These are phyloP conservation scores for Corymbia maculata DNA, from an alignment of 345 rosid genomes.

Conservation along the genomic window DNA sequence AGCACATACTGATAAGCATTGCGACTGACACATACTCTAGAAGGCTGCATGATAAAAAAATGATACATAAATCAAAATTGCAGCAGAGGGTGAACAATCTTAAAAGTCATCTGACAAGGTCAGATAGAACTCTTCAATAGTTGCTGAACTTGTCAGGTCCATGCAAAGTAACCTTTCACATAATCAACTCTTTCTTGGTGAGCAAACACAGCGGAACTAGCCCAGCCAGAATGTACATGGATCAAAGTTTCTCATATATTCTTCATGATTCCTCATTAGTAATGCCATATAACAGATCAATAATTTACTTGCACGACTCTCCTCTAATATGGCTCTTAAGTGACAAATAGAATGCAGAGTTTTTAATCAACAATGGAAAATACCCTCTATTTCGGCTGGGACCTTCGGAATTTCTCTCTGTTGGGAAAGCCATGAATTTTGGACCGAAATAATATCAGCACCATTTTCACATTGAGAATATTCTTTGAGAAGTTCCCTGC, in stretches of 20 bases:
- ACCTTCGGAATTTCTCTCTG: slow-evolving; percentile 50
- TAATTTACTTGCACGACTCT: neutral
- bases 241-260: neutral
- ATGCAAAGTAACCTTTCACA: neutral
- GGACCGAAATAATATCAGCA: slow-evolving; percentile 66
- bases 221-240: neutral
- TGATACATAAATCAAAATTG: neutral
- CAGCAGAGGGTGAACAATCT: neutral
- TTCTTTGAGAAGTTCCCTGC: slow-evolving; percentile 79
- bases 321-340: neutral
- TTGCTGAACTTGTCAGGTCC: neutral
- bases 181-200: neutral
- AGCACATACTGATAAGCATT: neutral
- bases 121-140: neutral
- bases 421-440: slow-evolving; percentile 85
- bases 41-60: neutral
- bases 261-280: neutral
- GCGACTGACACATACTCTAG: neutral
- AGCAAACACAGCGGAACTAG: neutral
- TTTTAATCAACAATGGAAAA: neutral
- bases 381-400: slow-evolving; percentile 35
- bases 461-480: slow-evolving; percentile 74
- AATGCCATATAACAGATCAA: neutral
- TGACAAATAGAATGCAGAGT: neutral
- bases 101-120: neutral